These are phyloP conservation scores for Raffaelea deltoideospora DNA, from an alignment of 2,329 filamentous ascomycete species.

Conservation along the genomic window DNA sequence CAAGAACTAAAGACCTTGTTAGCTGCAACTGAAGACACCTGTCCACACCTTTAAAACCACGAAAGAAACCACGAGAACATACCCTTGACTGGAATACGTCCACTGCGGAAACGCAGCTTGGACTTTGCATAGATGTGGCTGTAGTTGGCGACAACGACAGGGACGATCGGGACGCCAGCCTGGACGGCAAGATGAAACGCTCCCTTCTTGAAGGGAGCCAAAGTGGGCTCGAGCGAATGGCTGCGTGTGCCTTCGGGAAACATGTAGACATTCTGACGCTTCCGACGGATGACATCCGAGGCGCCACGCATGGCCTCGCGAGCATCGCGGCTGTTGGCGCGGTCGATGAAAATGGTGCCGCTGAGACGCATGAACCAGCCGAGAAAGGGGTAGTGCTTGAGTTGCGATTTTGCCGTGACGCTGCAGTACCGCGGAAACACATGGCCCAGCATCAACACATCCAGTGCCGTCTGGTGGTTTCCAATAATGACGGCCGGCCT, in stretches of 20 bases:
- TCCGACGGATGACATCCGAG: conserved; percentile 58
- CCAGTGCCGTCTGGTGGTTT: conserved; percentile 93
- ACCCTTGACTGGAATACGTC: conserved; percentile 64
- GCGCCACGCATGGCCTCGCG: conserved; percentile 75
- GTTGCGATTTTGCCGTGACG: conserved; percentile 78
- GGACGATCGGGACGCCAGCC: conserved; percentile 84
- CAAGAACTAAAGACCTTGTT: conserved; percentile 48
- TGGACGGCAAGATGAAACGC: conserved; percentile 93
- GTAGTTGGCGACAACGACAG: conserved; percentile 69
- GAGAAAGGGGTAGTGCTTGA: conserved; percentile 68
- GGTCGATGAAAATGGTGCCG: conserved; percentile 90
- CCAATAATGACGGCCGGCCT: conserved; percentile 83
- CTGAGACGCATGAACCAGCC: conserved; percentile 90
- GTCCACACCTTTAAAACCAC: too few species aligned
- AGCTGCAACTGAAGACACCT: background rate
- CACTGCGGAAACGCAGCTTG: conserved; percentile 48
- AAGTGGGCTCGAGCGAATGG: conserved; percentile 63
- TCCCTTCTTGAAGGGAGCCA: conserved; percentile 98
- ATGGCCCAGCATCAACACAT: conserved; percentile 77
- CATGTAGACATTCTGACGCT: conserved; percentile 67
- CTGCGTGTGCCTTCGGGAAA: conserved; percentile 89
- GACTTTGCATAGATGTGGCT: conserved; percentile 55
- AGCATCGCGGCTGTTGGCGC: conserved; percentile 68
- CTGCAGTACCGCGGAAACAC: conserved; percentile 87
- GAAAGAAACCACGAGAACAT: too few species aligned